Percentiles rank a stretch among this genome's conserved stretches.
Evolutionary conservation across 257 asterid genomes (phyloP).

Genomic region (Gardenia jasminoides): DNA sequence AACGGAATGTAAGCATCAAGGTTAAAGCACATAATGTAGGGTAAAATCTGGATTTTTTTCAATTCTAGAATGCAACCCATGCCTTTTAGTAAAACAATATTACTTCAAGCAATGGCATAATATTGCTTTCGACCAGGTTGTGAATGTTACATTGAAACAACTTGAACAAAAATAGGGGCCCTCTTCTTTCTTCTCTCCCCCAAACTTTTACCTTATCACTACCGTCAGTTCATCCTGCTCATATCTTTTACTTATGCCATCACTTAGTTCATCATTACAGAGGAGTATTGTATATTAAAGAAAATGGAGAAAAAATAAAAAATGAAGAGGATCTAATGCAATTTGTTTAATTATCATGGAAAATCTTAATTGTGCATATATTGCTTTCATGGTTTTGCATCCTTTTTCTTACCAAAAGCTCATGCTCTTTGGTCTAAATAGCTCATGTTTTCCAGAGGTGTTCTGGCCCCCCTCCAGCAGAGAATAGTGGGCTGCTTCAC

Average conservation of each 20-base stretch:
- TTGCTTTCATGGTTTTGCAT: too few species aligned
- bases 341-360: neutral
- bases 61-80: constrained; percentile 67
- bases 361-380: too few species aligned
- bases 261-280: constrained; percentile 38
- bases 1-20: constrained; percentile 3
- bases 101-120: constrained; percentile 20
- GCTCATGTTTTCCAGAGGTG: too few species aligned
- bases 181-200: constrained; percentile 40
- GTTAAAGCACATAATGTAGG: constrained; percentile 37
- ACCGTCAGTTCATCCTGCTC: constrained; percentile 53
- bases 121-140: constrained; percentile 63
- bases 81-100: constrained; percentile 65
- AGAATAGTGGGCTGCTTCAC: neutral
- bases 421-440: too few species aligned
- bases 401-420: neutral
- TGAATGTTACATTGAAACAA: constrained; percentile 46
- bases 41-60: constrained; percentile 64
- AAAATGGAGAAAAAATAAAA: too few species aligned
- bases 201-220: constrained; percentile 38
- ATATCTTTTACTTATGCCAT: constrained; percentile 80
- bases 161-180: constrained; percentile 67
- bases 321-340: neutral
- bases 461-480: neutral
- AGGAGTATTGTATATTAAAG: too few species aligned